Conservation (phyloP, 2,329 filamentous ascomycete genomes). For the Alternaria sp. region DNA sequence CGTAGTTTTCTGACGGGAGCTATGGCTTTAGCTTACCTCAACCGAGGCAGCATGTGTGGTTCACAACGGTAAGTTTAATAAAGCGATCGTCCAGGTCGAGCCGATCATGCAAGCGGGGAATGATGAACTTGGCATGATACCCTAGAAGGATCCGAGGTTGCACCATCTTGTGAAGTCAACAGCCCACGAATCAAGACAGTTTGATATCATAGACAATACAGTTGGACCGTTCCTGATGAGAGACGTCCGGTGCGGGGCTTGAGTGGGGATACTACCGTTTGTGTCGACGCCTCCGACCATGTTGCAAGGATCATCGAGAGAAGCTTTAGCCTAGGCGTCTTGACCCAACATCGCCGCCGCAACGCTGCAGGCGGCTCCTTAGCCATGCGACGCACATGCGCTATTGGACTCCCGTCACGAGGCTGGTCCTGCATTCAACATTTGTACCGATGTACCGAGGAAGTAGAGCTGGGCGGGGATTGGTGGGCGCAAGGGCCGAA, state of each 20-base stretch:
- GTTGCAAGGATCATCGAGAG: slow-evolving; percentile 19
- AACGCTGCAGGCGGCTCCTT: slow-evolving; percentile 12
- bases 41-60: not conserved
- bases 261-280: slow-evolving; percentile 16
- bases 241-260: slow-evolving; percentile 9
- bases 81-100: not conserved
- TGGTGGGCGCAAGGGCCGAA: slow-evolving; percentile 10
- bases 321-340: slow-evolving; percentile 32
- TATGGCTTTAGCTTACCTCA: not conserved
- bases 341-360: slow-evolving; percentile 18
- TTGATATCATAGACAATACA: slow-evolving; percentile 3
- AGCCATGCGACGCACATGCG: slow-evolving; percentile 13
- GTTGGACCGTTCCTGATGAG: slow-evolving; percentile 19
- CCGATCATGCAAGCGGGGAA: not conserved
- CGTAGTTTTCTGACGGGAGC: not conserved
- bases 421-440: not conserved
- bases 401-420: not conserved
- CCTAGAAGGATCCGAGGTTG: not conserved
- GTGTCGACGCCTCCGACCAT: slow-evolving; percentile 14
- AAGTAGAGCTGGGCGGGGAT: not conserved
- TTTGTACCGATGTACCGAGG: slow-evolving; percentile 17
- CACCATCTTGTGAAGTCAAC: not conserved
- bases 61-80: not conserved
- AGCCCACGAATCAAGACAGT: not conserved
- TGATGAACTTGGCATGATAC: not conserved